phyloP scores from a whole-genome alignment of 257 asterid genomes.

The Echites panduratus region DNA sequence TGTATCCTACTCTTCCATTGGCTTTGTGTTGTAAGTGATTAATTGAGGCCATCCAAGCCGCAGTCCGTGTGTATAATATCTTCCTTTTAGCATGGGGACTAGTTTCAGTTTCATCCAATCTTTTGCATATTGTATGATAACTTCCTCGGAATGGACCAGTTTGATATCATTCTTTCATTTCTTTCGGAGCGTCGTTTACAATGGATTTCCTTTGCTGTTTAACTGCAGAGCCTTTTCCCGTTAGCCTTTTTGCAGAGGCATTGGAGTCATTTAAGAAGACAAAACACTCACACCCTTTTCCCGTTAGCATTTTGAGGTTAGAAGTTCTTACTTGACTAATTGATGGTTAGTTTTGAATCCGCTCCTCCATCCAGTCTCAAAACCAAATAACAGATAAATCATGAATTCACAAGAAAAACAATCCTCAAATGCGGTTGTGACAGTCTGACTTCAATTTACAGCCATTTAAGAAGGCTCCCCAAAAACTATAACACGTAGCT shows the following conservation, averaged over 20 bases:
- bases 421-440: not conserved
- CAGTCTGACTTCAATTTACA: not conserved
- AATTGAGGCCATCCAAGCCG: slow-evolving; percentile 12
- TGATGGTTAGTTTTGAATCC: not conserved
- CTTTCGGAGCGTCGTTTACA: not conserved
- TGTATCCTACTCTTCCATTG: not conserved
- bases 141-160: not conserved
- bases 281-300: too few species aligned
- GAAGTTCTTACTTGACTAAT: too few species aligned
- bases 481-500: not conserved
- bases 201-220: not conserved
- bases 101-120: slow-evolving; percentile 1
- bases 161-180: slow-evolving; percentile 1
- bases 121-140: slow-evolving; percentile 3
- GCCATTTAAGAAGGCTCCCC: not conserved
- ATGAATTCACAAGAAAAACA: not conserved
- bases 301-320: too few species aligned
- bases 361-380: not conserved
- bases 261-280: too few species aligned
- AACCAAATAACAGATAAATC: not conserved
- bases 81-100: not conserved
- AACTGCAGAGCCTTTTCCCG: too few species aligned
- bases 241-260: too few species aligned
- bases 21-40: slow-evolving; percentile 18
- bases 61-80: slow-evolving; percentile 14